Evolutionary conservation across 2,329 filamentous ascomycete genomes (phyloP).

Genomic region (Emmonsiellopsis sp.): DNA sequence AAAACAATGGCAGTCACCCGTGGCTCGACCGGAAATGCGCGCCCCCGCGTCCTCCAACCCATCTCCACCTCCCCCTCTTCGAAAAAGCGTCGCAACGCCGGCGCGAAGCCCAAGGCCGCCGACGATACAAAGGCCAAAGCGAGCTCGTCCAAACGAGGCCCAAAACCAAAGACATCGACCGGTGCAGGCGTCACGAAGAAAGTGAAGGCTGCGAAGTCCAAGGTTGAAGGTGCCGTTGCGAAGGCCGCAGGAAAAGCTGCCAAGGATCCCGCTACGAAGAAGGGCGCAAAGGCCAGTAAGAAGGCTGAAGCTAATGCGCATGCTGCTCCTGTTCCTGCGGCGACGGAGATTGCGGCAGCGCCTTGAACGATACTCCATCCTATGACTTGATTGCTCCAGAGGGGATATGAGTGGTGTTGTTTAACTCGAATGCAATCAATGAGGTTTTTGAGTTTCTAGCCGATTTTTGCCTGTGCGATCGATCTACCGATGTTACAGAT

Average conservation of each 20-base stretch:
- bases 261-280: background rate
- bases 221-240: background rate
- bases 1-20: conserved; percentile 4
- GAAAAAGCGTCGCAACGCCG: background rate
- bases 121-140: background rate
- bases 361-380: too few species aligned
- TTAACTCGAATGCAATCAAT: too few species aligned
- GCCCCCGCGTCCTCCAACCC: conserved; percentile 3
- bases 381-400: too few species aligned
- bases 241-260: background rate
- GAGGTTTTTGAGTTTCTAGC: too few species aligned
- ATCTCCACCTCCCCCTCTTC: background rate
- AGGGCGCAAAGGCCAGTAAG: background rate
- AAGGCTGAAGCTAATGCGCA: background rate
- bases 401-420: too few species aligned
- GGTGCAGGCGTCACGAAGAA: background rate
- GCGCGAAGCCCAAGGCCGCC: background rate
- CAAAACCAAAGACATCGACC: background rate
- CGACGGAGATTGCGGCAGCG: background rate
- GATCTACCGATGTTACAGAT: too few species aligned
- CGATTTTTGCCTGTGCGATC: too few species aligned
- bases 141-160: background rate
- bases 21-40: conserved; percentile 3
- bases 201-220: background rate
- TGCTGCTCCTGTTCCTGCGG: background rate